A percentile compares a stretch with the other conserved stretches of the same genome.
Conservation (phyloP, 345 rosid species). For the Reutealis trisperma region DNA sequence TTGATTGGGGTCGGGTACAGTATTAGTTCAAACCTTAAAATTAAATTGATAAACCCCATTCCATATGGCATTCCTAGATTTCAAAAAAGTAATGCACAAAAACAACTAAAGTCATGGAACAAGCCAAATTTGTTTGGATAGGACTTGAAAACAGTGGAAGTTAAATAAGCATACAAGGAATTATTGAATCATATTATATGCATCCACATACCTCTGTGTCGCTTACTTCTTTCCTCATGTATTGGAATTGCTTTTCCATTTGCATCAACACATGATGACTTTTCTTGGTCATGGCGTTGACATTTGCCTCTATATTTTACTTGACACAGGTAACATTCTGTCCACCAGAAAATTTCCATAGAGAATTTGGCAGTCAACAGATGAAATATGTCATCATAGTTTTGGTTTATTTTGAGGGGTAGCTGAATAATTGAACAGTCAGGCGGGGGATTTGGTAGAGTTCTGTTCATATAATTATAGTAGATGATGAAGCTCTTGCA, state of each 20-base stretch:
- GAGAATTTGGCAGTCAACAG: conserved; percentile 23
- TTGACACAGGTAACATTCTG: conserved; percentile 4
- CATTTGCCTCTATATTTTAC: background rate
- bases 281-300: background rate
- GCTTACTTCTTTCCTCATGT: background rate
- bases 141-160: background rate
- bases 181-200: background rate
- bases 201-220: background rate
- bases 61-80: background rate
- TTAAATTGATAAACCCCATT: background rate
- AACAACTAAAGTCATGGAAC: background rate
- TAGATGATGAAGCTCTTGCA: conserved; percentile 18
- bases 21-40: background rate
- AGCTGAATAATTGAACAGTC: background rate
- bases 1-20: too few species aligned
- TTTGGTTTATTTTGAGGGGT: conserved; percentile 1
- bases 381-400: conserved; percentile 3
- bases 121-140: background rate
- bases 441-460: background rate
- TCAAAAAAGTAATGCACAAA: background rate
- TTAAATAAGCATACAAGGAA: background rate
- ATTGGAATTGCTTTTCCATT: background rate
- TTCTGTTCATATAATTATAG: background rate
- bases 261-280: conserved; percentile 19
- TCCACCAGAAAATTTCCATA: background rate